phyloP scores from a whole-genome alignment of 108 stramenopile species.

The Pseudonitzschia multistriata region DNA sequence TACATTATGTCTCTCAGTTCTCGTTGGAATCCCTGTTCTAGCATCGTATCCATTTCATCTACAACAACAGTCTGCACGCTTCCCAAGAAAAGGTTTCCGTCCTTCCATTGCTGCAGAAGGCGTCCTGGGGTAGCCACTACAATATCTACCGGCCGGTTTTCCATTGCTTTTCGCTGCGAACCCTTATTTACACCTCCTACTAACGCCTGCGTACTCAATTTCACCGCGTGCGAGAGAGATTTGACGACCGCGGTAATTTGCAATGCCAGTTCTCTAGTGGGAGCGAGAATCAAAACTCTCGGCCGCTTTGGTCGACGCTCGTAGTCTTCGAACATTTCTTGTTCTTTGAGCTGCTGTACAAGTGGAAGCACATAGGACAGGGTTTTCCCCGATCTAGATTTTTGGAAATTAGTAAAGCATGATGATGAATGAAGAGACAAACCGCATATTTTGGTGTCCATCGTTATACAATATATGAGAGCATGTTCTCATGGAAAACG shows the following conservation, averaged over 20 bases:
- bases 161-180: constrained; percentile 64
- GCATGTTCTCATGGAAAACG: no score
- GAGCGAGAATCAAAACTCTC: constrained; percentile 86
- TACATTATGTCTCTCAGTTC: constrained; percentile 84
- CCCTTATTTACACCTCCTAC: constrained; percentile 92
- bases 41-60: constrained; percentile 99
- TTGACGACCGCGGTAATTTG: constrained; percentile 92
- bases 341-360: constrained; percentile 73
- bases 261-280: constrained; percentile 89
- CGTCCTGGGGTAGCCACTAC: constrained; percentile 93
- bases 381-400: constrained; percentile 62
- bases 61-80: constrained; percentile 71
- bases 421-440: background rate
- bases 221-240: constrained; percentile 73
- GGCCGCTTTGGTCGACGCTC: constrained; percentile 81
- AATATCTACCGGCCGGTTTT: constrained; percentile 77
- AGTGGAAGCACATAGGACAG: constrained; percentile 86
- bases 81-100: constrained; percentile 77
- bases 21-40: constrained; percentile 93
- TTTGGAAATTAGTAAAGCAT: background rate
- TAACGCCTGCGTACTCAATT: constrained; percentile 76
- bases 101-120: constrained; percentile 90
- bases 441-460: no score
- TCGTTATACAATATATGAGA: background rate
- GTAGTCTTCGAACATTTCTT: constrained; percentile 63